A percentile compares a stretch with the other conserved stretches of the same genome.
Evolutionary conservation across 2,329 filamentous ascomycete genomes (phyloP).

Genomic region (Fusarium compactum): DNA sequence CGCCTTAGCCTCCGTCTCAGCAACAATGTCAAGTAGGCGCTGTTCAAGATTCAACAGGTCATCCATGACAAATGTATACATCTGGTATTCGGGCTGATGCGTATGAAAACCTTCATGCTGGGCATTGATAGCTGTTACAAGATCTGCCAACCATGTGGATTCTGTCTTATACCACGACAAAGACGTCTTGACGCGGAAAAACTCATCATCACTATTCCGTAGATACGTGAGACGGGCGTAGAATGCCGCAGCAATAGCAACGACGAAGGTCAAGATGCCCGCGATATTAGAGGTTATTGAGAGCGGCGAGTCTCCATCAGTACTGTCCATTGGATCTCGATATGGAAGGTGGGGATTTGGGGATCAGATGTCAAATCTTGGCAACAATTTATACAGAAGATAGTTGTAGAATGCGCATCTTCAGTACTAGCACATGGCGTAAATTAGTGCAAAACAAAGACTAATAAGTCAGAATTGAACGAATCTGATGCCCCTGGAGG

Average conservation of each 20-base stretch:
- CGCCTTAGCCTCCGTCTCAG: constrained; percentile 55
- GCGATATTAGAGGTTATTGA: constrained; percentile 59
- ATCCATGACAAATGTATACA: constrained; percentile 63
- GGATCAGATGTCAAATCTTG: background rate
- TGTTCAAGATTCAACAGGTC: constrained; percentile 59
- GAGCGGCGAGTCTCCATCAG: constrained; percentile 57
- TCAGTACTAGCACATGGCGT: background rate
- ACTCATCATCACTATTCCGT: constrained; percentile 60
- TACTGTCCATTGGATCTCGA: constrained; percentile 43
- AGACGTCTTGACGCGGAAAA: constrained; percentile 60
- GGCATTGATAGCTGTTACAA: constrained; percentile 51
- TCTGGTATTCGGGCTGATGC: constrained; percentile 57
- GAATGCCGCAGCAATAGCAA: constrained; percentile 58
- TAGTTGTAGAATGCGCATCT: background rate
- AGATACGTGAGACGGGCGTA: constrained; percentile 60
- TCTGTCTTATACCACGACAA: constrained; percentile 64
- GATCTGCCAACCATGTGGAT: constrained; percentile 59
- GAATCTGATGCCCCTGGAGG: background rate
- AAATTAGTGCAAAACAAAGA: background rate
- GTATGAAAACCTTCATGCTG: constrained; percentile 42
- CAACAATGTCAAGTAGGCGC: constrained; percentile 59
- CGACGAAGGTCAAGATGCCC: constrained; percentile 61
- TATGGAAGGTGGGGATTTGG: background rate
- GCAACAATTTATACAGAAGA: background rate
- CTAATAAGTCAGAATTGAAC: background rate